Evolutionary conservation across 495 filamentous ascomycete genomes (phyloP).

Genomic region (Xylaria castorea): DNA sequence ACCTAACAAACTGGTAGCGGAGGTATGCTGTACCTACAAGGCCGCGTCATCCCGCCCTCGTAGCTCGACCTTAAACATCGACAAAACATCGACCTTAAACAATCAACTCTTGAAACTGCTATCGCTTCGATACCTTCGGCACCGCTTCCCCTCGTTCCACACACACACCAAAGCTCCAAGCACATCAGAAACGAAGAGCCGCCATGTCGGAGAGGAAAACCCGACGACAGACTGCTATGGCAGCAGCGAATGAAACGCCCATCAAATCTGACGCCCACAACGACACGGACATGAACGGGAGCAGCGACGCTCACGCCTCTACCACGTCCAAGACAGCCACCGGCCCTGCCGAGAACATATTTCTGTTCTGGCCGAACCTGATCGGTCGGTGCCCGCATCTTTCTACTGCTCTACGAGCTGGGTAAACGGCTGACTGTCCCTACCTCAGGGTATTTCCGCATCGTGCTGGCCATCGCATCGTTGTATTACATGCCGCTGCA

Average conservation of each 20-base stretch:
- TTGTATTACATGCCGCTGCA: slow-evolving; percentile 99
- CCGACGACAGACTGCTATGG: slow-evolving; percentile 45
- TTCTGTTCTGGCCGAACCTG: slow-evolving; percentile 92
- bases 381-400: slow-evolving; percentile 68
- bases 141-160: slow-evolving; percentile 2
- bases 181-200: slow-evolving; percentile 7
- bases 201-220: slow-evolving; percentile 44
- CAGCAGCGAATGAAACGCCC: slow-evolving; percentile 32
- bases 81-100: no score
- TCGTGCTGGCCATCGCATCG: slow-evolving; percentile 87
- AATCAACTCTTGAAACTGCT: not conserved
- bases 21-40: slow-evolving; percentile 12
- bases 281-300: slow-evolving; percentile 33
- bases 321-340: slow-evolving; percentile 32
- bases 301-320: slow-evolving; percentile 38
- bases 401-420: not conserved
- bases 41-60: not conserved
- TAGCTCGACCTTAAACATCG: not conserved
- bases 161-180: not conserved
- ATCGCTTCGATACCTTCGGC: slow-evolving; percentile 4
- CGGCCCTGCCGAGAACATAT: slow-evolving; percentile 78
- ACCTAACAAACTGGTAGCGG: not conserved
- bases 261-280: slow-evolving; percentile 21
- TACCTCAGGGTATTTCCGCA: slow-evolving; percentile 78
- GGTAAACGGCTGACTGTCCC: slow-evolving; percentile 7